Base-by-base conservation (phyloP, 139 green algal species). In the Astrephomene gubernaculifera region DNA sequence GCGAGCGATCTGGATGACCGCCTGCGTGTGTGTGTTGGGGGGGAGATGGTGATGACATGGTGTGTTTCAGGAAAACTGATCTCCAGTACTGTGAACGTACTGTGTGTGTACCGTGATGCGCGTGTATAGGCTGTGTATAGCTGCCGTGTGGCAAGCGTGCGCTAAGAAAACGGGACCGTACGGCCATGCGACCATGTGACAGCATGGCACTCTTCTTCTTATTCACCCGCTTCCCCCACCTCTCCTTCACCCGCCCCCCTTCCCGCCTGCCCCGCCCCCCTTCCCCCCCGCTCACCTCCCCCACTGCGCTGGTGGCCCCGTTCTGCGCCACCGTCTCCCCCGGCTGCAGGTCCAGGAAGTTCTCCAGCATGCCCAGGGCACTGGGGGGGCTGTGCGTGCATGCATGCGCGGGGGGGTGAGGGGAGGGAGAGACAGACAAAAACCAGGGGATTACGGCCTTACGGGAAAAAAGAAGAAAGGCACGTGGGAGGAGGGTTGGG, bases 281-380 rank as follows among this genome's bases (percentile, higher is more conserved):
- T 27, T 2, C 64, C 64, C 33, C 35, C 63, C 4, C 6, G 10
- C 85, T 0, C 85, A 96, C 93, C 91, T 95, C 90, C 0, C 96
- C 96, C 10, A 98, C 96, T 21, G 90, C 88, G 76, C 93, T 97
- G 69, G 92, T 98, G 25, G 92, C 96, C 0, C 94, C 96, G 79
- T 97, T 99, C 83, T 99, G 96, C n/a, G 98, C 87, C 8, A 99
- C 87, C 1, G 96, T 93, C 81, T 98, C 95, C 8, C 96, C 96
- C 6, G 73, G 54, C 29, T 90, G 9, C 79, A 99, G 92, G 7
- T 92, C n/a, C 39, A 96, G 92, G 93, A 97, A 98, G 57, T 93
- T 89, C 60, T 95, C 87, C 70, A 99, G 83, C 91, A 99, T 91
- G 22, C 90, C 85, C 65, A 98, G 76, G 0, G 96, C 96, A 2